phyloP scores from a whole-genome alignment of 192 early-diverging fungal species.

The Backusella westeae region DNA sequence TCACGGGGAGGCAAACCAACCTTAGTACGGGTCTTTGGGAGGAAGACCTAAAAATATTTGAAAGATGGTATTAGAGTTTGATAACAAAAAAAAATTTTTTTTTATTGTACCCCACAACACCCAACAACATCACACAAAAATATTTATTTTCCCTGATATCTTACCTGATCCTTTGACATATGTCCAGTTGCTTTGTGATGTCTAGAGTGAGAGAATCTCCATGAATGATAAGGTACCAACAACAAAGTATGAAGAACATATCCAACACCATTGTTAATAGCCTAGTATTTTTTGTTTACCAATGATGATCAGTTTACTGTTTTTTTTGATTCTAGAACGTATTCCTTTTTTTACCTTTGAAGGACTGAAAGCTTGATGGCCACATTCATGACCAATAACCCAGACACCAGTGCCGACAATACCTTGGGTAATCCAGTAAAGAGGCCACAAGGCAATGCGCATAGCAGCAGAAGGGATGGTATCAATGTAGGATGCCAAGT shows the following conservation, averaged over 20 bases:
- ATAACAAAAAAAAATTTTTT: background rate
- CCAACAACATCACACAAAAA: background rate
- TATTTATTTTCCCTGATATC: background rate
- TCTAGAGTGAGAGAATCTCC: conserved; percentile 86
- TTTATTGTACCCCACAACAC: background rate
- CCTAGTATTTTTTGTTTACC: background rate
- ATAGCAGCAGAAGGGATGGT: conserved; percentile 39
- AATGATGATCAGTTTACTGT: background rate
- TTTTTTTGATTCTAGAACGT: background rate
- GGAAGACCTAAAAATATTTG: conserved; percentile 63
- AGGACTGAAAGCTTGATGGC: conserved; percentile 87
- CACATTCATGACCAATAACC: conserved; percentile 91
- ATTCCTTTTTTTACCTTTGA: conserved; percentile 44
- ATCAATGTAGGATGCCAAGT: conserved; percentile 72
- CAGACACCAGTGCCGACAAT: conserved; percentile 86
- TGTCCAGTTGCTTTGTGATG: conserved; percentile 93
- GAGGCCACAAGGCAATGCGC: conserved; percentile 66
- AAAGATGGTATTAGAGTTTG: background rate
- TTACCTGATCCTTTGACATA: conserved; percentile 83
- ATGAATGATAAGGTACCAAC: conserved; percentile 91
- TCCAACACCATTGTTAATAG: conserved; percentile 85
- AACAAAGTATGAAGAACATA: conserved; percentile 86
- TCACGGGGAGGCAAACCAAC: conserved; percentile 50
- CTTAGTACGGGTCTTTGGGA: conserved; percentile 58
- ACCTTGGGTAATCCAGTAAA: conserved; percentile 84